phyloP scores from a whole-genome alignment of 1,284 basidiomycete genomes.

The Paramarasmius palmivorus region DNA sequence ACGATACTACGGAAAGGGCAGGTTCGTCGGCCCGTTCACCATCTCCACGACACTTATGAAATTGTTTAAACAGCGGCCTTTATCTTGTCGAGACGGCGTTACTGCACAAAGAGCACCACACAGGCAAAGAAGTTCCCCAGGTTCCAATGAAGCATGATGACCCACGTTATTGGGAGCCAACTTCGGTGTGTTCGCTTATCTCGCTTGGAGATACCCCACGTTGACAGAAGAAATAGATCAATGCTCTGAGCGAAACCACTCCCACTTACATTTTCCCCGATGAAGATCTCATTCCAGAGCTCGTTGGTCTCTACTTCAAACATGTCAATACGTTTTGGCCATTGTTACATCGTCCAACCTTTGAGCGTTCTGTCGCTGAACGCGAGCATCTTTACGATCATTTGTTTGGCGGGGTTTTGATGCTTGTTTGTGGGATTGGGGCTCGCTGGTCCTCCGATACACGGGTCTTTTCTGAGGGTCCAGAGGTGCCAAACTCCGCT shows the following conservation, averaged over 20 bases:
- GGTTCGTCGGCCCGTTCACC: conserved; percentile 22
- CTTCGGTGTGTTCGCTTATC: conserved; percentile 25
- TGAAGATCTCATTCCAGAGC: conserved; percentile 54
- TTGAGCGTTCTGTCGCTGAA: conserved; percentile 61
- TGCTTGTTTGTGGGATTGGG: conserved; percentile 78
- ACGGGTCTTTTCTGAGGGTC: conserved; percentile 54
- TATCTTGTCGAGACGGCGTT: conserved; percentile 41
- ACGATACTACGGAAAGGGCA: conserved; percentile 43
- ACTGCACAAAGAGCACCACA: conserved; percentile 36
- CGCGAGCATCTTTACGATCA: conserved; percentile 58
- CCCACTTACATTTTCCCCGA: conserved; percentile 52
- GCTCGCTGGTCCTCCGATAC: conserved; percentile 70
- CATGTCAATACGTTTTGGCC: conserved; percentile 64
- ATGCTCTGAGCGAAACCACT: conserved; percentile 2
- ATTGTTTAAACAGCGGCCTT: conserved; percentile 30
- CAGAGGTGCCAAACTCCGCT: conserved; percentile 53
- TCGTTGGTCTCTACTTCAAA: conserved; percentile 74
- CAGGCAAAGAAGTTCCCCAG: conserved; percentile 21
- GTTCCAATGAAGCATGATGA: conserved; percentile 6
- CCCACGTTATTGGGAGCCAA: conserved; percentile 33
- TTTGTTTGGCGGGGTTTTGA: conserved; percentile 67
- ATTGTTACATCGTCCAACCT: conserved; percentile 78
- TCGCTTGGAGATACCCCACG: background rate
- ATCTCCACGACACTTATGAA: background rate
- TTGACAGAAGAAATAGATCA: conserved; percentile 28